Evolutionary conservation across 2,329 filamentous ascomycete species (phyloP), one percentile per base, ranked within the genome.

Genomic region (Monilinia fructicola): DNA sequence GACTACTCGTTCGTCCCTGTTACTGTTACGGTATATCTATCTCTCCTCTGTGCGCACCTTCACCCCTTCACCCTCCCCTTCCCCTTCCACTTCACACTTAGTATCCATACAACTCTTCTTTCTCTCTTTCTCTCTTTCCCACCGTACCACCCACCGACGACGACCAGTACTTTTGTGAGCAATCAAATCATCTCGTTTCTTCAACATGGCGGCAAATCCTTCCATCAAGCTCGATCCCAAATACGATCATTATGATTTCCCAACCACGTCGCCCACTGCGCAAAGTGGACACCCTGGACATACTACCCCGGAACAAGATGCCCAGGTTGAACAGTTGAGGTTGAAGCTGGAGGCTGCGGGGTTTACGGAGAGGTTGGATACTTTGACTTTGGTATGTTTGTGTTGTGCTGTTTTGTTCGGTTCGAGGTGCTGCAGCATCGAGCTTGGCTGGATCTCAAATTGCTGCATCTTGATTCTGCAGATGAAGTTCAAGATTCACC

Each of bases 161-260:
- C 31, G 9, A 35, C 31, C 6, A 35, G 31, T 7, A 35, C 31
- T 35, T 35, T 5, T 35, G 31, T 35, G 31, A 35, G 31, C 6
- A 35, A 35, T 35, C 31, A 35, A 35, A 35, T 35, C 31, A 7
- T 35, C 9, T 35, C 31, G 31, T 35, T 35, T 35, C 5, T 35
- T 68, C 66, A 72, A 44, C 16, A 77, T 77, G 75, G 71, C 74
- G 35, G 66, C 60, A 68, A 69, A 65, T 16, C 68, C 70, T 7
- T 26, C 68, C 14, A 66, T 74, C 5, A 81, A 86, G 78, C 77
- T 92, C 74, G 89, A 96, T 80, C 85, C 91, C 78, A 97, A 97
- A 82, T 96, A 98, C 84, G 95, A 98, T 82, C 79, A 96, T 83
- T 98, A 95, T 80, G 93, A 97, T 80, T 98, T 87, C 83, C 95